Evolutionary conservation across 1,139 yeast species (phyloP), one percentile per base, ranked within the genome.

Genomic region (Pichia cactophila): DNA sequence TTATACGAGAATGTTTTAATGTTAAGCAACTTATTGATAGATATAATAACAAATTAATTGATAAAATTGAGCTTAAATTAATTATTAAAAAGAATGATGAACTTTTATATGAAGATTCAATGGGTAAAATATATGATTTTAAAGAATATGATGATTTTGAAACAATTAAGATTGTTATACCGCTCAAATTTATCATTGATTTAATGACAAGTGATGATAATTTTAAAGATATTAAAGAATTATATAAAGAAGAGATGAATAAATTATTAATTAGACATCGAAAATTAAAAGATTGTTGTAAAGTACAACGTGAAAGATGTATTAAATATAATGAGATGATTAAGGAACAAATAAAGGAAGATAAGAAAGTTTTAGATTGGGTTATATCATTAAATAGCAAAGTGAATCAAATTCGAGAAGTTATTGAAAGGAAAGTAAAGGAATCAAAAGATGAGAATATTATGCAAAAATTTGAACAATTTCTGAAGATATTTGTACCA

Each of bases 291-390:
- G 28, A 29, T 3, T 47, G 36, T 29, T 43, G 46, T 42, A 44
- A 46, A 14, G 31, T 38, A 10, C 29, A 44, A 29, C 33, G 49
- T 8, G 29, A 28, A 9, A 44, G 43, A 12, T 42, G 44, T 33
- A 23, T 37, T 4, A 37, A 44, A 43, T 44, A 41, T 41, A 17
- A 35, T n/a, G 40, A 26, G 4, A 31, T 38, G 17, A 31, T 44
- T 11, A 31, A 44, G 11, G 14, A 37, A 33, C 20, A 38, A 8
- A 28, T 20, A 11, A 33, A 44, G 11, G 20, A 38, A 5, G 50
- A 50, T 42, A 31, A 33, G 23, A 35, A 42, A 20, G 36, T 45
- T 12, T 46, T 46, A 46, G 38, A 41, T 20, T 49, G 51, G 51
- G 44, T 40, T 26, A 26, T 33, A n/a, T 28, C 17, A 12, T n/a